Conservation (phyloP, 2,329 filamentous ascomycete genomes). For the Apiospora malaysiana region DNA sequence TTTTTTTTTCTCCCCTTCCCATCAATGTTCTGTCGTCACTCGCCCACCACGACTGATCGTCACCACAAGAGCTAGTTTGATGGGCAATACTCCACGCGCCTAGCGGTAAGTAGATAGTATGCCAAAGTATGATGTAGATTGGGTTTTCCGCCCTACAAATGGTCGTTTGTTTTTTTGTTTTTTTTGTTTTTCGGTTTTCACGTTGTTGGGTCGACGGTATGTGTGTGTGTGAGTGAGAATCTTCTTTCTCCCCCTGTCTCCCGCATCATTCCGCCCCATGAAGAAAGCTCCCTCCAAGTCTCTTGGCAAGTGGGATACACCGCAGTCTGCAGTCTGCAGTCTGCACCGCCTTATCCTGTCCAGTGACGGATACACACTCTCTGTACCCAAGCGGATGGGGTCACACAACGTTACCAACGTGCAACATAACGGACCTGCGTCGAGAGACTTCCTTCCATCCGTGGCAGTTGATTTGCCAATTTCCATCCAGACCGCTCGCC, state of each 20-base stretch:
- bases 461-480: not conserved
- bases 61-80: constrained; percentile 4
- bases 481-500: not conserved
- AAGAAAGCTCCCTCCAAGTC: not conserved
- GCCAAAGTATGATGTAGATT: constrained; percentile 1
- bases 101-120: not conserved
- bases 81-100: constrained; percentile 8
- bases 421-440: not conserved
- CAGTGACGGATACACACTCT: not conserved
- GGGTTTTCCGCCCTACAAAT: not conserved
- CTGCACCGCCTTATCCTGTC: not conserved
- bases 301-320: constrained; percentile 6
- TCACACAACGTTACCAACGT: not conserved
- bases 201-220: not conserved
- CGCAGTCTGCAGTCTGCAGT: not conserved
- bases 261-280: not conserved
- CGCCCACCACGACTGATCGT: not conserved
- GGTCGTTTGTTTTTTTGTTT: not conserved
- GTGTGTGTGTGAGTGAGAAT: too few species aligned
- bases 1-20: too few species aligned
- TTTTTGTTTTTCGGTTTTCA: not conserved
- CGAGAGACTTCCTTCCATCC: not conserved
- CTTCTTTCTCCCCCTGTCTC: not conserved
- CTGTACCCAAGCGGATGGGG: not conserved
- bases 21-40: not conserved